These are phyloP conservation scores for Colletotrichum sansevieriae DNA, from an alignment of 2,329 filamentous ascomycete genomes.

Conservation along the genomic window DNA sequence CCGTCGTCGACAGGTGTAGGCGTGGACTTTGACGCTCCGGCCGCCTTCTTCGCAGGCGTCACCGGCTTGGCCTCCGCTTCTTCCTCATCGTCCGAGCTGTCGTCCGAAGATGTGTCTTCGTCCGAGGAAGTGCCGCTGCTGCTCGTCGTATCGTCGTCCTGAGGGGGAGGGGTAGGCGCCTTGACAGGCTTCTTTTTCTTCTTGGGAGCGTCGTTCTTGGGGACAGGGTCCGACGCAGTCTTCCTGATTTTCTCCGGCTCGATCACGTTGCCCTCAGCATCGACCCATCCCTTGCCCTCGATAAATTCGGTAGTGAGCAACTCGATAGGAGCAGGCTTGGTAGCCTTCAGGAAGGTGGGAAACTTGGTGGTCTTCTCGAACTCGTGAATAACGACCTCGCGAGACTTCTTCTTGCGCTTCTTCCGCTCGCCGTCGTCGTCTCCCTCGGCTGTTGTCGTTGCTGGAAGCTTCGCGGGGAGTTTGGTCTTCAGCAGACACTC, in stretches of 20 bases:
- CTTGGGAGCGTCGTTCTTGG: conserved; percentile 44
- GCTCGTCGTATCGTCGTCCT: conserved; percentile 54
- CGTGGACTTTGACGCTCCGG: conserved; percentile 24
- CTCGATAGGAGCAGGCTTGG: conserved; percentile 55
- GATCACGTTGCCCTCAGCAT: conserved; percentile 81
- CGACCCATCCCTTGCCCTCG: conserved; percentile 90
- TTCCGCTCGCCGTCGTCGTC: conserved; percentile 60
- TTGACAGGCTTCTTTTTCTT: conserved; percentile 41
- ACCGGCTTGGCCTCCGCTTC: conserved; percentile 36
- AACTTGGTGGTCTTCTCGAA: conserved; percentile 88
- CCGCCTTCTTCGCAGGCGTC: conserved; percentile 30
- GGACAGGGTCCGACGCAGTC: conserved; percentile 42
- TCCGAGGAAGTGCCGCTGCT: conserved; percentile 55
- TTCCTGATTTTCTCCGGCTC: conserved; percentile 66
- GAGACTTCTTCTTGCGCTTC: conserved; percentile 72
- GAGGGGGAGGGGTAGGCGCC: conserved; percentile 20
- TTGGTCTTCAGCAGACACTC: conserved; percentile 90
- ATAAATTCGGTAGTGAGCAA: conserved; percentile 74
- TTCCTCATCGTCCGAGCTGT: conserved; percentile 48
- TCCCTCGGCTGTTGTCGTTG: conserved; percentile 56
- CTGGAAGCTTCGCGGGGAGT: conserved; percentile 61
- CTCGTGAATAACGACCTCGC: conserved; percentile 83
- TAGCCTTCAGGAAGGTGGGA: conserved; percentile 81
- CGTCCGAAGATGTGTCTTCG: conserved; percentile 49
- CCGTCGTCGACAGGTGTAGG: conserved; percentile 45